Evolutionary conservation across 352 stramenopile species (phyloP), one percentile per base, ranked within the genome.

Genomic region (Pythium diclinum): DNA sequence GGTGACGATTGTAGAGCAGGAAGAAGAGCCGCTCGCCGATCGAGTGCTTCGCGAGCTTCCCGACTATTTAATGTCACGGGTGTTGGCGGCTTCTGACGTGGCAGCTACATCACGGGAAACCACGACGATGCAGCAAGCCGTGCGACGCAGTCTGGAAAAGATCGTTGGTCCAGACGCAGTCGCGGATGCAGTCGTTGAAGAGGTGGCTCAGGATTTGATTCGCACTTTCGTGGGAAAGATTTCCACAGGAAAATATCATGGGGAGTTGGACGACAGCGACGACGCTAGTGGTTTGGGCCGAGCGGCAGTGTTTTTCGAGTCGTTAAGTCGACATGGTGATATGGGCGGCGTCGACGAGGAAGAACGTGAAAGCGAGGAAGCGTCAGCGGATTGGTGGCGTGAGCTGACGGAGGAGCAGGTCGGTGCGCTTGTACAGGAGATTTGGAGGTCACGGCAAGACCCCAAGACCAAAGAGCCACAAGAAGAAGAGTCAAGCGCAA

Each of bases 371-470:
- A 25, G 47, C 3, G 60, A 46, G 17, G 7, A 25, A 38, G 1
- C 3, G 0, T 14, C n/a, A 13, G 25, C n/a, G 0, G 68, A 75
- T 30, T 75, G 68, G 68, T 71, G 62, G 68, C 56, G 53, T 4
- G 42, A 55, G 10, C 19, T 75, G 40, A 68, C 59, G 3, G 63
- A 75, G 36, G 63, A 75, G 40, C 68, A 75, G 63, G 19, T 75
- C 16, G 30, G 58, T 0, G 11, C 32, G 4, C 9, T 75, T 0
- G 59, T 75, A 14, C 62, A 61, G 4, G 63, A 75, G 19, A 63
- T 75, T 8, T 71, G 52, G 49, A 23, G 13, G 23, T 52, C 60
- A 44, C 54, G 55, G 17, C 54, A 63, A 33, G 2, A 16, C 7
- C 2, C 7, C 1, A 13, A 10, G n/a, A 44, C n/a, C 13, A 2